A percentile compares a stretch with the other conserved stretches of the same genome.
Conservation (phyloP, 225 moss, liverwort and hornwort species). For the Bryoerythrophyllum caledonicum region DNA sequence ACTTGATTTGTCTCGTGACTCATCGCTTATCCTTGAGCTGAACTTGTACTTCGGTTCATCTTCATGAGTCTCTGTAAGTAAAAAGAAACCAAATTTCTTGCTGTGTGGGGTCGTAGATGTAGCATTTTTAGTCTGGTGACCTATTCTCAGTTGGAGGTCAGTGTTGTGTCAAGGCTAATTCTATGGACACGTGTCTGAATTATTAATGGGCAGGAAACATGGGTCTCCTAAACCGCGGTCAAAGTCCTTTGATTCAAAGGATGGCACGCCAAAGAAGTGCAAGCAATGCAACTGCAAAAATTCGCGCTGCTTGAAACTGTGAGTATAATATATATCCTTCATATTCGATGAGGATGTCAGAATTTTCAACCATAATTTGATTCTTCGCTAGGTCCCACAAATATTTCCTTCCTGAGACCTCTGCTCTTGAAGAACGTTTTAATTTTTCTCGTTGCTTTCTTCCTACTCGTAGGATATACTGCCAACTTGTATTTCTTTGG, state of each 20-base stretch:
- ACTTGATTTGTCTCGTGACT: too few species aligned
- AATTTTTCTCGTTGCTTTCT: too few species aligned
- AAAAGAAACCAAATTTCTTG: background rate
- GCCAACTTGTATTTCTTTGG: too few species aligned
- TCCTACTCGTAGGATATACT: too few species aligned
- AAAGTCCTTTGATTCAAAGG: slow-evolving; percentile 53
- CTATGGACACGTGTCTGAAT: background rate
- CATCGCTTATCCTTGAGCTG: too few species aligned
- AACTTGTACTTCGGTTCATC: too few species aligned
- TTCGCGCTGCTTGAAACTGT: slow-evolving; percentile 60
- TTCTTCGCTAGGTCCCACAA: too few species aligned
- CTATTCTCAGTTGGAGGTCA: background rate
- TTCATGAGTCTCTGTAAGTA: too few species aligned
- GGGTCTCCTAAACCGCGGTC: slow-evolving; percentile 52
- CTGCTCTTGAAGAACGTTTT: too few species aligned
- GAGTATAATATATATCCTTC: slow-evolving; percentile 16
- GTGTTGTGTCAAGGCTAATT: too few species aligned
- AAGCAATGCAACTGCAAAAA: slow-evolving; percentile 69
- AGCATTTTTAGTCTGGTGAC: background rate
- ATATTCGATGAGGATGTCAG: too few species aligned
- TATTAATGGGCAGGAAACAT: slow-evolving; percentile 38
- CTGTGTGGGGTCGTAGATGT: background rate
- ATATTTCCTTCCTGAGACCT: too few species aligned
- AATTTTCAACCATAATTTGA: background rate
- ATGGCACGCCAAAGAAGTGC: slow-evolving; percentile 64